Evolutionary conservation across 2,329 filamentous ascomycete species (phyloP).

Genomic region (Fusarium haematococcum): DNA sequence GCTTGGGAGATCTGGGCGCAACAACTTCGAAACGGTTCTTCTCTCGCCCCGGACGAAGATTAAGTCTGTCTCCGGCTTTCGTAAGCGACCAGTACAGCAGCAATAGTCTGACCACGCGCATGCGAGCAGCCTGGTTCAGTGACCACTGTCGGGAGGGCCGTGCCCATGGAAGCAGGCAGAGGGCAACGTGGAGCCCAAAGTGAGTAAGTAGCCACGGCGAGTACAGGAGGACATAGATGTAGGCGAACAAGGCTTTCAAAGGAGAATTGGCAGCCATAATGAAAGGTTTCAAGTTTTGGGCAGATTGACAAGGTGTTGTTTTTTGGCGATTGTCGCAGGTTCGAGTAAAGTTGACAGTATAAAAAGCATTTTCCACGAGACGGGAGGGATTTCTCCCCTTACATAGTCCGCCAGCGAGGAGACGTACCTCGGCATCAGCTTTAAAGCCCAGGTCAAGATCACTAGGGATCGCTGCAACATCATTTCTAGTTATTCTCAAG

Average conservation of each 20-base stretch:
- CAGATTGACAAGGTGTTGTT: background rate
- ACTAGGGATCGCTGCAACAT: background rate
- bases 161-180: slow-evolving; percentile 22
- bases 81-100: slow-evolving; percentile 38
- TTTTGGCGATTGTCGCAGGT: background rate
- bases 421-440: background rate
- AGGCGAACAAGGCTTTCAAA: background rate
- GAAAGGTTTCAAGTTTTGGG: background rate
- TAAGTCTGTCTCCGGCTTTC: slow-evolving; percentile 19
- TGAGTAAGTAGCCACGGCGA: slow-evolving; percentile 32
- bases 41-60: slow-evolving; percentile 17
- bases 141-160: slow-evolving; percentile 27
- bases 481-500: background rate
- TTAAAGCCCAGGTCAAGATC: background rate
- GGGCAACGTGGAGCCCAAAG: slow-evolving; percentile 24
- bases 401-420: background rate
- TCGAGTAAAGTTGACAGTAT: background rate
- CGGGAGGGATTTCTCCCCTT: background rate
- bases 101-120: slow-evolving; percentile 30
- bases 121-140: slow-evolving; percentile 27
- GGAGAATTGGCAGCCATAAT: background rate
- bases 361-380: background rate
- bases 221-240: background rate
- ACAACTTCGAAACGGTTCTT: slow-evolving; percentile 35
- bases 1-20: slow-evolving; percentile 20